These are phyloP conservation scores for Botryobasidium botryosum DNA, from an alignment of 768 basidiomycete genomes.

Conservation along the genomic window DNA sequence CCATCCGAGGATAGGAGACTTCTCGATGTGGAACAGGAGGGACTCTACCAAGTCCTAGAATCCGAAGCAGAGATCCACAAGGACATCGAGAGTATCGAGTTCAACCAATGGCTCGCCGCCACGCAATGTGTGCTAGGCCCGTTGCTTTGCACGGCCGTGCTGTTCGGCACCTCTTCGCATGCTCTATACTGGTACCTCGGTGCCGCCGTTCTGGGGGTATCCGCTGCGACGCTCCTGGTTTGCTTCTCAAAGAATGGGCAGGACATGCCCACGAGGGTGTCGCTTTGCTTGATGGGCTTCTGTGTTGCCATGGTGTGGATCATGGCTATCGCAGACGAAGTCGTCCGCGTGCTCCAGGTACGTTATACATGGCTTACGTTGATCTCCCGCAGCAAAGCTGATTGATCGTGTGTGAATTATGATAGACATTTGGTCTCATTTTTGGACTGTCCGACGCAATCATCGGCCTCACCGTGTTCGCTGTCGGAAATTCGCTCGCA, in stretches of 20 bases:
- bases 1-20: too few relatives aligned
- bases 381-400: not conserved
- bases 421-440: conserved; percentile 77
- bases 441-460: conserved; percentile 95
- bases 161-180: conserved; percentile 48
- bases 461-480: conserved; percentile 91
- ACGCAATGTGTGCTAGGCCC: conserved; percentile 73
- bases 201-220: conserved; percentile 8
- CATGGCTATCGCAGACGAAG: conserved; percentile 94
- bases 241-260: conserved; percentile 31
- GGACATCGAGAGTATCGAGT: conserved; percentile 46
- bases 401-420: not conserved
- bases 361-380: conserved; percentile 14
- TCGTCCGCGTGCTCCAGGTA: conserved; percentile 79
- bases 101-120: conserved; percentile 74
- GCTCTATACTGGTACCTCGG: not conserved
- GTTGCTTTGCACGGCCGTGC: conserved; percentile 49
- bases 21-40: conserved; percentile 14
- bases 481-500: conserved; percentile 88
- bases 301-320: conserved; percentile 89
- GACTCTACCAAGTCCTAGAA: conserved; percentile 12
- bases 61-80: conserved; percentile 44
- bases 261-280: conserved; percentile 39
- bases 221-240: conserved; percentile 9
- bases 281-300: conserved; percentile 83